Base-by-base conservation (phyloP, 225 moss, liverwort and hornwort species). In the Sphagnum contortum region DNA sequence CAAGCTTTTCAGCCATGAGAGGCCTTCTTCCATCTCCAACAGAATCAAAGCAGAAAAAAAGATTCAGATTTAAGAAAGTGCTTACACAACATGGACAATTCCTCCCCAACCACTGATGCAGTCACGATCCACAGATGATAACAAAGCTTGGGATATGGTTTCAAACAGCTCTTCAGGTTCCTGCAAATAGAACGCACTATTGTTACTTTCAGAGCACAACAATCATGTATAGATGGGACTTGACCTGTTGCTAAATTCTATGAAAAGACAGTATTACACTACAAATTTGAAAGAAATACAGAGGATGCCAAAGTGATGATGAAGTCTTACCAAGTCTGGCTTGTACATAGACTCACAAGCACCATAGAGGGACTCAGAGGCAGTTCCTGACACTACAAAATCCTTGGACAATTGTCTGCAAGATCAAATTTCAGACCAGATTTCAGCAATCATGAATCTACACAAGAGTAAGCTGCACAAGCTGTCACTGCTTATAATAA, bases 321-420 rank as follows among this genome's bases (percentile, higher is more conserved):
- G 29, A 29, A 29, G 29, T 29, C 77, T 65, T 81, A 96, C 95
- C 90, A 93, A 72, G 82, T 98, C 82, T 72, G 90, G 87, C 72
- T 91, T 98, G 81, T 90, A 96, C 96, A 96, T 96, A 45, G 96
- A 96, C 74, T 96, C 92, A 76, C 96, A 96, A 80, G 96, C 96
- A 77, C 96, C 96, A 76, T 98, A 98, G 53, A 93, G 74, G 10
- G 96, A 93, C 78, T 98, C 96, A 4, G 96, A 93, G 53, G 93
- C 93, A 48, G 93, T 98, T 73, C 92, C 96, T 58, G 92, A 98
- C 57, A 93, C 93, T 68, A 98, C 96, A 50, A 98, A 98, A 66
- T 93, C 92, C 66, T 78, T 80, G 44, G 96, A 81, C 63, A 91
- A 55, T 75, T 93, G 96, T 81, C 95, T 96, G 90, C 12, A 48